A percentile compares a stretch with the other conserved stretches of the same genome.
Conservation (phyloP, 140 eudicot species). For the Anethum foeniculum region DNA sequence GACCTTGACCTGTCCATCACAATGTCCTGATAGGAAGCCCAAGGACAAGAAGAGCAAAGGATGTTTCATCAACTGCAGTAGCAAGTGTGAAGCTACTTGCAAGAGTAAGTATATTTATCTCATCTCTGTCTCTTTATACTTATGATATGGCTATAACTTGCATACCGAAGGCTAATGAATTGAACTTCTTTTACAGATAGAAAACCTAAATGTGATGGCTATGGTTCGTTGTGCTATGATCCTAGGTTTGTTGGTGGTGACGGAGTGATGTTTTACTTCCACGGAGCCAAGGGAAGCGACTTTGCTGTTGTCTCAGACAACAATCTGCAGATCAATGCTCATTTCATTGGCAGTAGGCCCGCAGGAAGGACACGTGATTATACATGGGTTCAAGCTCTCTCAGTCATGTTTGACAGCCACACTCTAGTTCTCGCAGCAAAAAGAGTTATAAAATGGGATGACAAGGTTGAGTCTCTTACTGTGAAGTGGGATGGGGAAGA, state of each 20-base stretch:
- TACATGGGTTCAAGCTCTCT: constrained; percentile 76
- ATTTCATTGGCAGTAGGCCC: constrained; percentile 58
- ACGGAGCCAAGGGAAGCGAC: constrained; percentile 51
- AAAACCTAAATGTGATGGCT: constrained; percentile 46
- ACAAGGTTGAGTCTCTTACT: constrained; percentile 39
- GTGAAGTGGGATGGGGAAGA: constrained; percentile 41
- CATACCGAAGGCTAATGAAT: neutral
- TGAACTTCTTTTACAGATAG: constrained; percentile 36
- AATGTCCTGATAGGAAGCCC: constrained; percentile 68
- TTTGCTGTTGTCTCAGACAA: constrained; percentile 58
- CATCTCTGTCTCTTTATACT: neutral
- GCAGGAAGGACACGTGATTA: constrained; percentile 50
- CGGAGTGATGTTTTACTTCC: constrained; percentile 76
- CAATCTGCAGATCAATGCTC: constrained; percentile 75
- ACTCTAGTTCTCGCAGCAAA: constrained; percentile 44
- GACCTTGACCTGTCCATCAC: constrained; percentile 46
- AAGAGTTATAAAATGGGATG: constrained; percentile 44
- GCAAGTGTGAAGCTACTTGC: constrained; percentile 65
- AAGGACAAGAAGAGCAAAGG: constrained; percentile 47
- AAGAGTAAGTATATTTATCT: constrained; percentile 36
- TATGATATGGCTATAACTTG: neutral
- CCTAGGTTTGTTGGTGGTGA: constrained; percentile 83
- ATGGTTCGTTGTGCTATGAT: constrained; percentile 63
- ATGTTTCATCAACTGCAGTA: constrained; percentile 49
- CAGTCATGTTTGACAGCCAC: constrained; percentile 56